Evolutionary conservation across 2,329 filamentous ascomycete genomes (phyloP).

Genomic region (Pyricularia grisea): DNA sequence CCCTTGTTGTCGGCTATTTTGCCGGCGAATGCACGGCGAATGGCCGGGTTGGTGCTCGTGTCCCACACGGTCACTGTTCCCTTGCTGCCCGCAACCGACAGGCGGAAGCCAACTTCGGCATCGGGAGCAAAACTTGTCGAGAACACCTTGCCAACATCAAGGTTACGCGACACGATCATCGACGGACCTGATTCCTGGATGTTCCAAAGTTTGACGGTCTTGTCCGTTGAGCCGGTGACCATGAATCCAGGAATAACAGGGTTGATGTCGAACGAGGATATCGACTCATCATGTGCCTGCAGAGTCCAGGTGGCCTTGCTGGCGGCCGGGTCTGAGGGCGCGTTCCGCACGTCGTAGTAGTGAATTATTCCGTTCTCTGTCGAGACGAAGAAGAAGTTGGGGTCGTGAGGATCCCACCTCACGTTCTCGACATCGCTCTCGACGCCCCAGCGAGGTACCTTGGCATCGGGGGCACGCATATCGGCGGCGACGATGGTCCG

Average conservation of each 20-base stretch:
- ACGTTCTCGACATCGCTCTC: constrained; percentile 93
- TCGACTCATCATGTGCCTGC: constrained; percentile 87
- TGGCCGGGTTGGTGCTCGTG: constrained; percentile 82
- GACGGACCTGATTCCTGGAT: constrained; percentile 70
- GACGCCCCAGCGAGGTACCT: constrained; percentile 78
- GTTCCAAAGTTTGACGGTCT: constrained; percentile 96
- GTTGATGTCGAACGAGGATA: constrained; percentile 92
- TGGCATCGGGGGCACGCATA: constrained; percentile 84
- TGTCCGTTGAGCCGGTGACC: constrained; percentile 88
- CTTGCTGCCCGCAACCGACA: constrained; percentile 91
- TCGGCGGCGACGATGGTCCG: constrained; percentile 89
- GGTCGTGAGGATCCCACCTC: constrained; percentile 85
- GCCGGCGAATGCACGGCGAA: constrained; percentile 74
- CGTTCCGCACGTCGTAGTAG: constrained; percentile 77
- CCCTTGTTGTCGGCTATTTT: constrained; percentile 50
- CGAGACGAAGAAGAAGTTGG: constrained; percentile 90
- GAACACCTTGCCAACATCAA: constrained; percentile 93
- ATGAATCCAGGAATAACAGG: constrained; percentile 82
- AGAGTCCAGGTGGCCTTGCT: constrained; percentile 89
- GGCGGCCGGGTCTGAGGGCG: constrained; percentile 60
- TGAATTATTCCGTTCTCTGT: constrained; percentile 89
- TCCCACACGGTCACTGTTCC: constrained; percentile 93
- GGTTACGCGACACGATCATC: constrained; percentile 83
- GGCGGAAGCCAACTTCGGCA: constrained; percentile 77
- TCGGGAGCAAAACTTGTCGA: constrained; percentile 86